Base-by-base conservation (phyloP, 75 land plant species). In the Pseudotsuga menziesii region DNA sequence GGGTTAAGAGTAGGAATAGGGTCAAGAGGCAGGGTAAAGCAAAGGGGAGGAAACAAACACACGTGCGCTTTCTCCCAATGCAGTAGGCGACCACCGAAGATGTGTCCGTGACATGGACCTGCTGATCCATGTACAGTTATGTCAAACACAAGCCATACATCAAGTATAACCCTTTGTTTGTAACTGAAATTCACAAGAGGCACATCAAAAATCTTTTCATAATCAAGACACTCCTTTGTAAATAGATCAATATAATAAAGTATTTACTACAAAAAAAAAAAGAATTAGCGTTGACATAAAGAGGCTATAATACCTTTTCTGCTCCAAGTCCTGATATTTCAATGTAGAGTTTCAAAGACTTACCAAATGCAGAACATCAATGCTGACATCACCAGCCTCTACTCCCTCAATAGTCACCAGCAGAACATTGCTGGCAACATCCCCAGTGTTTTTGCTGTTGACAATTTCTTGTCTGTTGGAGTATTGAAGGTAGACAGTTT, bases 401-500 rank as follows among this genome's bases (percentile, higher is more conserved):
- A 87, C 95, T 67, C 98, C 95, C 85, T 95, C 98, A 79, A 95
- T 89, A 1, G 95, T 95, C 12, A 95, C 96, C 78, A 95, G 81
- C 79, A 95, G 82, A n/a, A 95, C 98, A 86, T 95, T 95, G 69
- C 98, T 91, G 20, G 95, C 89, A 82, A 85, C 81, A 81, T 95
- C 98, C 56, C 93, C 98, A 55, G 95, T 74, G 81, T 80, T 86
- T 76, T 92, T 95, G 75, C 87, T 95, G 86, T 93, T 92, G 5
- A 92, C 95, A 82, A 95, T 91, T 83, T 95, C 98, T 77, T 95
- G 98, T 80, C 98, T 81, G 79, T 95, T 95, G 29, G 98, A 95
- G 75, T 95, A 95, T 76, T 95, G 98, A 17, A 95, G 73, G 78
- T 95, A 95, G 58, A 95, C 98, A n/a, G 95, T 88, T 76, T 95